Conservation (phyloP, 2,329 filamentous ascomycete species). For the Fusarium sp. region DNA sequence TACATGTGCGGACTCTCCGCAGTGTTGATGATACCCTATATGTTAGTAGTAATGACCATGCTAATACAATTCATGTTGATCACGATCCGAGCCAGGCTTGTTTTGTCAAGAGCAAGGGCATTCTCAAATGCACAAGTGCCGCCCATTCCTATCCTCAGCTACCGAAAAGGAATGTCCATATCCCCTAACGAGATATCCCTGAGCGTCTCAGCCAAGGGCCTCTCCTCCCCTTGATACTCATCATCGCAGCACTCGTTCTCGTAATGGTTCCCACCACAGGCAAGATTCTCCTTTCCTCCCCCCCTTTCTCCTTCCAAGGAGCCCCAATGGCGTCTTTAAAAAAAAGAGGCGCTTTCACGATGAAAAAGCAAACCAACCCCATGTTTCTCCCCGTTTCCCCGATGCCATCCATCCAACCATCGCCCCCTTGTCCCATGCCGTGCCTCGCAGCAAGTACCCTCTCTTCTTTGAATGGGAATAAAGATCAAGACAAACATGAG, state of each 20-base stretch:
- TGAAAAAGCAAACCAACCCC: background rate
- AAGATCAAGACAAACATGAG: constrained; percentile 20
- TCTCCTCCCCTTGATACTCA: background rate
- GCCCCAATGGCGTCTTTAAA: constrained; percentile 6
- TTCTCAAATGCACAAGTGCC: constrained; percentile 49
- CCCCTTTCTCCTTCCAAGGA: background rate
- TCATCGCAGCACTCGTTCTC: too few species aligned
- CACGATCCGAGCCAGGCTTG: background rate
- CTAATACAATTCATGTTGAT: background rate
- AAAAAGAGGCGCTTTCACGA: constrained; percentile 4
- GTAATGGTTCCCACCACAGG: background rate
- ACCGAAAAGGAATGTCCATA: constrained; percentile 43
- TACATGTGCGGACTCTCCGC: constrained; percentile 12
- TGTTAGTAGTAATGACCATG: constrained; percentile 23
- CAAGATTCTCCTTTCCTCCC: constrained; percentile 12
- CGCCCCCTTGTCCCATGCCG: constrained; percentile 24
- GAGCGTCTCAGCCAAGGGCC: constrained; percentile 17
- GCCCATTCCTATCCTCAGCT: constrained; percentile 45
- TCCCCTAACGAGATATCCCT: constrained; percentile 8
- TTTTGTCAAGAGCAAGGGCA: constrained; percentile 42
- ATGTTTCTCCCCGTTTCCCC: constrained; percentile 4
- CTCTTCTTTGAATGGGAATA: constrained; percentile 41
- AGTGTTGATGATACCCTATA: constrained; percentile 41
- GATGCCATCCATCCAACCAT: constrained; percentile 9
- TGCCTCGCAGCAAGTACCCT: constrained; percentile 49